A percentile compares a stretch with the other conserved stretches of the same genome.
Conservation (phyloP, 495 filamentous ascomycete genomes). For the Podospora fimiseda region DNA sequence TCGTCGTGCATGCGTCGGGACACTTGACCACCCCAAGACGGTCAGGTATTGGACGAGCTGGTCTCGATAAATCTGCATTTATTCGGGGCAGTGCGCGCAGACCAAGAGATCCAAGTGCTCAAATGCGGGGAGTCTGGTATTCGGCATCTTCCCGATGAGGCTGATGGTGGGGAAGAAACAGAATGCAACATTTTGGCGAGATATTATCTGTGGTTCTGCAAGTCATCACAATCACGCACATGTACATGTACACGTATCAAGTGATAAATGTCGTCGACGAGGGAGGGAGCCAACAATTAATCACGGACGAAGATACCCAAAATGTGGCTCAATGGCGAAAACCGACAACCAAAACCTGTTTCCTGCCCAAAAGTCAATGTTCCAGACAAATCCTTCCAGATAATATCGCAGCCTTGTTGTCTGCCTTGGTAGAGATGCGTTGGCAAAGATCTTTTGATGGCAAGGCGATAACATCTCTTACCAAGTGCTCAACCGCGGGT, state of each 20-base stretch:
- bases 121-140: constrained; percentile 16
- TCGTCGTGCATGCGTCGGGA: constrained; percentile 8
- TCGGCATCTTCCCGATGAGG: constrained; percentile 10
- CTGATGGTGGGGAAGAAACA: constrained; percentile 10
- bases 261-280: too few species aligned
- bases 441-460: too few species aligned
- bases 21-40: constrained; percentile 9
- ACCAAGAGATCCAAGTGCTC: constrained; percentile 20
- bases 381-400: too few species aligned
- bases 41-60: constrained; percentile 12
- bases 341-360: too few species aligned
- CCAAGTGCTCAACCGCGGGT: too few species aligned
- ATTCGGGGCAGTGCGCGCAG: constrained; percentile 9
- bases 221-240: neutral
- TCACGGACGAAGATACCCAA: too few species aligned
- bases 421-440: too few species aligned
- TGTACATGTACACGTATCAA: neutral
- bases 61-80: constrained; percentile 6
- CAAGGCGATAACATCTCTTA: too few species aligned
- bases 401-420: too few species aligned
- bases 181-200: neutral
- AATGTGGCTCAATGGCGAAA: too few species aligned
- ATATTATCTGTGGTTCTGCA: neutral
- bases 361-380: too few species aligned
- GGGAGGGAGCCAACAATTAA: too few species aligned